Conservation (phyloP, 2,329 filamentous ascomycete genomes). For the Beauveria sp. region DNA sequence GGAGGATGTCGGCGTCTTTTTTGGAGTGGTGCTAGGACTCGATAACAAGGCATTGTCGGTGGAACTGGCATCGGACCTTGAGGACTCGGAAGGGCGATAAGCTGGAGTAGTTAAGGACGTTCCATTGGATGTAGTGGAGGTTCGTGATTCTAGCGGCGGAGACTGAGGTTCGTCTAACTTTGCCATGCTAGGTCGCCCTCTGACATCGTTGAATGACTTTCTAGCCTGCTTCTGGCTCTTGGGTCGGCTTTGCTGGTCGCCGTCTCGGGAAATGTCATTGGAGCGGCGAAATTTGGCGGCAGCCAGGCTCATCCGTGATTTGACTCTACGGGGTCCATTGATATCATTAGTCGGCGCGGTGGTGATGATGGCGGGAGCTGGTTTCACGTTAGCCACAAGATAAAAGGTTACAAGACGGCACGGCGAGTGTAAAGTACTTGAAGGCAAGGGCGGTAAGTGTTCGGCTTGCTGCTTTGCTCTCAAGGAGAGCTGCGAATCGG, state of each 20-base stretch:
- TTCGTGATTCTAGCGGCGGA: conserved; percentile 23
- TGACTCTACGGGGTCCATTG: conserved; percentile 44
- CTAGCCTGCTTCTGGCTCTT: conserved; percentile 16
- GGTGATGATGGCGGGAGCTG: conserved; percentile 74
- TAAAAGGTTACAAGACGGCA: conserved; percentile 13
- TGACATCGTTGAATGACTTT: conserved; percentile 39
- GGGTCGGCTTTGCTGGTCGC: background rate
- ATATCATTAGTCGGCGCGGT: conserved; percentile 75
- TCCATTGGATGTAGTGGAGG: conserved; percentile 21
- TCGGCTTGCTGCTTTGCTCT: conserved; percentile 62
- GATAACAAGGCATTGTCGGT: conserved; percentile 54
- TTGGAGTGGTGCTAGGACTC: conserved; percentile 52
- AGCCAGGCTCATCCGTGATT: conserved; percentile 46
- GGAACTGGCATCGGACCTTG: conserved; percentile 78
- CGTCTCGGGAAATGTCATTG: conserved; percentile 34
- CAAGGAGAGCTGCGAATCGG: conserved; percentile 78
- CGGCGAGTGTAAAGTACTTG: conserved; percentile 34
- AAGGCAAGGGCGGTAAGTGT: conserved; percentile 49
- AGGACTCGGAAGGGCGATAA: conserved; percentile 61
- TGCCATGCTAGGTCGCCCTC: conserved; percentile 23
- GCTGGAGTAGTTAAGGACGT: conserved; percentile 41
- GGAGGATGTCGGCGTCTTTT: conserved; percentile 56
- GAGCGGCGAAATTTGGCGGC: conserved; percentile 45
- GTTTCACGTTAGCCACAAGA: conserved; percentile 18
- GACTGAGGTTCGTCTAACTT: conserved; percentile 49